Evolutionary conservation across 495 filamentous ascomycete species (phyloP).

Genomic region (Penicillium bovifimosum): DNA sequence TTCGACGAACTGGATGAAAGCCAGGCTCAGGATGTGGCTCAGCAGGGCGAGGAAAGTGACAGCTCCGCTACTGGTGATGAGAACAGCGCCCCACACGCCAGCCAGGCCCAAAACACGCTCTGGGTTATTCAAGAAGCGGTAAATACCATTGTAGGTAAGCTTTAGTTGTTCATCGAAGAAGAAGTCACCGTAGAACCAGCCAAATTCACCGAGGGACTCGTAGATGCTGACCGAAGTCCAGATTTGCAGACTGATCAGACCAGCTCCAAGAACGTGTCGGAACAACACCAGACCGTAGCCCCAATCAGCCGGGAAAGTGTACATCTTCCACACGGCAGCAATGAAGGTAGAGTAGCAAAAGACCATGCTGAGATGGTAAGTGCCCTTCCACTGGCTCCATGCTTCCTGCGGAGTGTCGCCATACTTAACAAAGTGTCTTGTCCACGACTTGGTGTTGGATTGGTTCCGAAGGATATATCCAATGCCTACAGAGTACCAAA

Average conservation of each 20-base stretch:
- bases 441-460: conserved; percentile 87
- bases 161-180: conserved; percentile 80
- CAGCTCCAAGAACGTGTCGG: conserved; percentile 76
- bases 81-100: conserved; percentile 90
- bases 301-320: conserved; percentile 78
- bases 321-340: conserved; percentile 95
- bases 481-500: conserved; percentile 89
- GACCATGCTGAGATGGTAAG: conserved; percentile 86
- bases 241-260: conserved; percentile 78
- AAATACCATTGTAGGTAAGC: conserved; percentile 93
- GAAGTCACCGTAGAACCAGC: conserved; percentile 99
- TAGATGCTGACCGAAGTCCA: conserved; percentile 95
- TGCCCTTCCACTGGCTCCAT: conserved; percentile 96
- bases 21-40: conserved; percentile 77
- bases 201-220: conserved; percentile 93
- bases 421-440: conserved; percentile 93
- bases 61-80: conserved; percentile 81
- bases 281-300: conserved; percentile 74
- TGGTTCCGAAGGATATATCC: conserved; percentile 80
- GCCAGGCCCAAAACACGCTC: conserved; percentile 90
- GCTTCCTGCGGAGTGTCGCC: conserved; percentile 85
- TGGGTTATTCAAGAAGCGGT: conserved; percentile 95
- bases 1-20: conserved; percentile 90
- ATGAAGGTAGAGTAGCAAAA: conserved; percentile 87
- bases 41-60: conserved; percentile 80